Evolutionary conservation across 176 grass and related monocot species (phyloP), one percentile per base, ranked within the genome.

Genomic region (Triticum urartu): DNA sequence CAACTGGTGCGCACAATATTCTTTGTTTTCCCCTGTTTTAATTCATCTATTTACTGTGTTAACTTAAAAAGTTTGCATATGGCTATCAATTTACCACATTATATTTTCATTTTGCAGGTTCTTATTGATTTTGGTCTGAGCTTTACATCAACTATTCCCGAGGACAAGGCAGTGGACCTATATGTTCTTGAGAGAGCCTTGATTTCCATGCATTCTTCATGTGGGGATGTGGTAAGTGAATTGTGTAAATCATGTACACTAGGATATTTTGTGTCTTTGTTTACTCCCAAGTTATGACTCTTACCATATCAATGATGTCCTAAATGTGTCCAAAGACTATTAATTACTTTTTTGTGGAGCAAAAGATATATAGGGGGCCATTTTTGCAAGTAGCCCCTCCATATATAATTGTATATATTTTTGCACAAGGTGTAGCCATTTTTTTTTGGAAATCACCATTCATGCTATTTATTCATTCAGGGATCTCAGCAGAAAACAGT

Each of bases 121-220:
- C 89, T 98, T 83, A 98, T 98, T 86, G 96, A 98, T 87, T 98
- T 98, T 88, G 96, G 96, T 72, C 84, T 98, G 81, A 98, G 91
- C 72, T 93, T 98, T 85, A 98, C 81, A 79, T 98, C 93, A 86
- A 88, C 90, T 76, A 78, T 98, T 86, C 90, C 96, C 0, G 96
- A 95, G 88, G 96, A 95, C 86, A 98, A 98, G 89, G 93, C 93
- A 33, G 96, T 98, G 17, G 96, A 98, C 82, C 48, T 98, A 14
- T 98, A 98, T 86, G 93, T 98, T 67, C 81, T 98, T 26, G 96
- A 98, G 88, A 95, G 96, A 93, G 96, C 93, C 74, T 89, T 98
- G 75, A 64, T 98, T 82, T 94, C 96, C 17, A 98, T 95, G 96
- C 96, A 98, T 91, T 98, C 96, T 4, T 98, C 96, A 33, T 95